Conservation (phyloP, 75 land plant species). For the Pinus taeda region DNA sequence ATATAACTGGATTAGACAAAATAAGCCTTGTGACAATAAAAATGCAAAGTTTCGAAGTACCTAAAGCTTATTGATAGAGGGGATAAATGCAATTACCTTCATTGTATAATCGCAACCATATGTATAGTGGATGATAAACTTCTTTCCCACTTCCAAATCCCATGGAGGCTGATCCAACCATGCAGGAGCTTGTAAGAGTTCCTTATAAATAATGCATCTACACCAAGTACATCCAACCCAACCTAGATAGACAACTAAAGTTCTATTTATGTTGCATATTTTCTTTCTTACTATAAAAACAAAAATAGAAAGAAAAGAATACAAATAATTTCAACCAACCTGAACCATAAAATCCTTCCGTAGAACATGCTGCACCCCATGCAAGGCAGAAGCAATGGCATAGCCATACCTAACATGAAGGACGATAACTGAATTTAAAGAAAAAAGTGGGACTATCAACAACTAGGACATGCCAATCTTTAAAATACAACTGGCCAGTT, state of each 20-base stretch:
- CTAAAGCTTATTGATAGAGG: not conserved
- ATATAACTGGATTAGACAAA: not conserved
- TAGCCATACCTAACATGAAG: constrained; percentile 79
- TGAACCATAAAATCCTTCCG: constrained; percentile 91
- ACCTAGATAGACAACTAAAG: not conserved
- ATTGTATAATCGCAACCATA: constrained; percentile 70
- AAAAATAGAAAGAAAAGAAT: not conserved
- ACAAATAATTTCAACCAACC: constrained; percentile 29
- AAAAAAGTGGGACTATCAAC: not conserved
- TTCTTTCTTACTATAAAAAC: not conserved
- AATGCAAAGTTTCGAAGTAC: not conserved
- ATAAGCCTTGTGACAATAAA: not conserved
- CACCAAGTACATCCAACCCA: not conserved
- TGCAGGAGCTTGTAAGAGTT: not conserved
- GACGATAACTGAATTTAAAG: not conserved
- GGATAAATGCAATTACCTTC: constrained; percentile 33
- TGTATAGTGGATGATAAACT: constrained; percentile 59
- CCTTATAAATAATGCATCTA: not conserved
- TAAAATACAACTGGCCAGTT: not conserved
- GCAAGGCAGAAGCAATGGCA: constrained; percentile 94
- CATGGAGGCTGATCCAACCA: constrained; percentile 53
- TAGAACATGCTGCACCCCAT: constrained; percentile 81
- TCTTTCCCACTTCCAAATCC: constrained; percentile 50
- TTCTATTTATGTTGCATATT: not conserved
- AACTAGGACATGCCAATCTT: not conserved